Percentiles rank a stretch among this genome's conserved stretches.
These are phyloP conservation scores for Bruguiera parviflora DNA, from an alignment of 345 rosid species.

Conservation along the genomic window DNA sequence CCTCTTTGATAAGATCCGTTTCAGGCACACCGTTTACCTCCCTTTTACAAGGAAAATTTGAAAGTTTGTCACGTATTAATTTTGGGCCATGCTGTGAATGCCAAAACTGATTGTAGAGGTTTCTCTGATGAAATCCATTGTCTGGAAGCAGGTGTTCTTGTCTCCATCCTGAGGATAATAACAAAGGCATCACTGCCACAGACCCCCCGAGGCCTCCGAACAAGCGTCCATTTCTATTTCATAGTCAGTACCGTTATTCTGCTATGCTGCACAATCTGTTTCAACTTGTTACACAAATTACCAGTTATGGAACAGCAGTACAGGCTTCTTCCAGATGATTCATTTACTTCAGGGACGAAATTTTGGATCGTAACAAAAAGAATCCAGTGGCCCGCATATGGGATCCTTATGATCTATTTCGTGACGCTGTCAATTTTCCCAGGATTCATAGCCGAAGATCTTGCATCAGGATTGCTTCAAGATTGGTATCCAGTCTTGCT, in stretches of 20 bases:
- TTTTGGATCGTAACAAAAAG: constrained; percentile 52
- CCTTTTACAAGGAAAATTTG: too few species aligned
- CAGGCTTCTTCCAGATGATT: constrained; percentile 24
- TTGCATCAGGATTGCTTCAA: constrained; percentile 47
- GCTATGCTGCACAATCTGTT: constrained; percentile 53
- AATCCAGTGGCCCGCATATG: constrained; percentile 54
- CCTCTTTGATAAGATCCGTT: too few species aligned
- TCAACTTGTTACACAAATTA: constrained; percentile 65
- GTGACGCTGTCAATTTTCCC: constrained; percentile 87
- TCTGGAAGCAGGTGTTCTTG: constrained; percentile 55
- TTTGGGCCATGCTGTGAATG: too few species aligned
- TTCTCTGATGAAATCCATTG: not conserved
- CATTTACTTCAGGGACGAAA: constrained; percentile 29
- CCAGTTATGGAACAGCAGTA: constrained; percentile 63
- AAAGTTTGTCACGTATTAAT: too few species aligned
- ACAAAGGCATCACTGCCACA: constrained; percentile 86
- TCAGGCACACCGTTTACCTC: too few species aligned
- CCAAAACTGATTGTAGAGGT: too few species aligned
- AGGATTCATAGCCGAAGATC: constrained; percentile 68
- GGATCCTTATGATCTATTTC: constrained; percentile 53
- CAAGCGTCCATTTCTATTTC: constrained; percentile 77
- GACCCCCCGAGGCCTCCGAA: constrained; percentile 58
- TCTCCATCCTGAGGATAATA: constrained; percentile 65
- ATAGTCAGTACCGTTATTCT: constrained; percentile 60
- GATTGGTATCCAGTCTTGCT: constrained; percentile 87